A percentile compares a stretch with the other conserved stretches of the same genome.
These are phyloP conservation scores for Exophiala spinifera DNA, from an alignment of 2,329 filamentous ascomycete species.

Conservation along the genomic window DNA sequence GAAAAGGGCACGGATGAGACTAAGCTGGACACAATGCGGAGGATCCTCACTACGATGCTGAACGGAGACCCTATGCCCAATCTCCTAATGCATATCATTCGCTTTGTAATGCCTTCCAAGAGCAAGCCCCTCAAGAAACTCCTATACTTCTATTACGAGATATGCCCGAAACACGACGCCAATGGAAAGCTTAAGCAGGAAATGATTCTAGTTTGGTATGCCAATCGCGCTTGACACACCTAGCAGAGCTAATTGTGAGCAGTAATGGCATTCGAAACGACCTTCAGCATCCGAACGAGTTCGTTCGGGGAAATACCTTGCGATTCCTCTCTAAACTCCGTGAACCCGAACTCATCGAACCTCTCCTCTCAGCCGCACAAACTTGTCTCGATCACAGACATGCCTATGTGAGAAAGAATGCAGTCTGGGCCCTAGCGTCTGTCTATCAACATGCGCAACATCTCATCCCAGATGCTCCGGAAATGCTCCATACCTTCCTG, in stretches of 20 bases:
- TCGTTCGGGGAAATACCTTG: constrained; percentile 95
- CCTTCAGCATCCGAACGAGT: constrained; percentile 95
- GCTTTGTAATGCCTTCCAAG: constrained; percentile 99
- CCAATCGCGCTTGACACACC: constrained; percentile 24
- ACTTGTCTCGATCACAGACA: constrained; percentile 93
- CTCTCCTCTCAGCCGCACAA: constrained; percentile 85
- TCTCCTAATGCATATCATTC: constrained; percentile 98
- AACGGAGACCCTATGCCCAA: constrained; percentile 95
- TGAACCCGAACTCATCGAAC: constrained; percentile 93
- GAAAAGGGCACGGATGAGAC: constrained; percentile 91
- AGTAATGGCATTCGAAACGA: constrained; percentile 99
- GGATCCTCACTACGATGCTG: constrained; percentile 87
- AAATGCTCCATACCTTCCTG: constrained; percentile 85
- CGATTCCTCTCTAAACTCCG: constrained; percentile 95
- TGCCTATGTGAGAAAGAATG: constrained; percentile 97
- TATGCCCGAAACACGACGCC: constrained; percentile 86
- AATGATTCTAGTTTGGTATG: constrained; percentile 97
- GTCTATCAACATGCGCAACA: constrained; percentile 88
- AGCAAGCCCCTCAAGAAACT: constrained; percentile 96
- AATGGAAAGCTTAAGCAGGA: constrained; percentile 97
- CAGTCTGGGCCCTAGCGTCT: constrained; percentile 88
- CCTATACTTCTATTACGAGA: constrained; percentile 97
- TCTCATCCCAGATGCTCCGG: constrained; percentile 91
- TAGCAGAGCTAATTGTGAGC: constrained; percentile 11
- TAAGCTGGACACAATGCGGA: constrained; percentile 95